Evolutionary conservation across 176 grass and related monocot genomes (phyloP).

Genomic region (Stipa capillata): DNA sequence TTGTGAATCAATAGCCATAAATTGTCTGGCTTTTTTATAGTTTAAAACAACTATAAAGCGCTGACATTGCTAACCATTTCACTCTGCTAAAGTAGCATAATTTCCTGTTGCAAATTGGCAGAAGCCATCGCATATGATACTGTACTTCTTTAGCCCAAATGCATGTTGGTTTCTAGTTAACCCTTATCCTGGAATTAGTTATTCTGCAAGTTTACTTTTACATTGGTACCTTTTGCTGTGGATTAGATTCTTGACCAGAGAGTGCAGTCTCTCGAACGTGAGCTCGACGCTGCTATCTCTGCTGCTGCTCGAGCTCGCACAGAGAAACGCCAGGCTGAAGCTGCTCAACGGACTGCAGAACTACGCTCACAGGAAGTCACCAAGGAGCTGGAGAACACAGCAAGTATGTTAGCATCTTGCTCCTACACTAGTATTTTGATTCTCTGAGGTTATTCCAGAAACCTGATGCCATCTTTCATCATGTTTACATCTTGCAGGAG

Average conservation of each 20-base stretch:
- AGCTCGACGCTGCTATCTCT: conserved; percentile 85
- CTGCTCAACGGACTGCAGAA: conserved; percentile 64
- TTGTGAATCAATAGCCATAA: not conserved
- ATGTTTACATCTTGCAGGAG: conserved; percentile 43
- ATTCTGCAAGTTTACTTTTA: not conserved
- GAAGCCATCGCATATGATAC: not conserved
- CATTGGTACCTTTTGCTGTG: not conserved
- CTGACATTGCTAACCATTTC: too few species aligned
- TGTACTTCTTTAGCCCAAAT: not conserved
- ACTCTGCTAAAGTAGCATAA: too few species aligned
- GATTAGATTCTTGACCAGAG: conserved; percentile 74
- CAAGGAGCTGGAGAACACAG: conserved; percentile 87
- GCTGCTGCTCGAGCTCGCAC: conserved; percentile 79
- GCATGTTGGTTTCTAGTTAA: not conserved
- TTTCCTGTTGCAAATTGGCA: too few species aligned
- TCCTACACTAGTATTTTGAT: not conserved
- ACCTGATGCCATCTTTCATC: too few species aligned
- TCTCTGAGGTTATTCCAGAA: not conserved
- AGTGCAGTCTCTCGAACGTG: conserved; percentile 82
- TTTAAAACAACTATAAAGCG: too few species aligned
- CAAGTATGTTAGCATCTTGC: conserved; percentile 46
- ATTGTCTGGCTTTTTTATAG: too few species aligned
- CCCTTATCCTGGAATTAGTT: not conserved
- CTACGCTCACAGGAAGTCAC: conserved; percentile 60
- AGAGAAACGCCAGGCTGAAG: conserved; percentile 88